phyloP scores from a whole-genome alignment of 352 stramenopile genomes.

The Globisporangium carolinianum region DNA sequence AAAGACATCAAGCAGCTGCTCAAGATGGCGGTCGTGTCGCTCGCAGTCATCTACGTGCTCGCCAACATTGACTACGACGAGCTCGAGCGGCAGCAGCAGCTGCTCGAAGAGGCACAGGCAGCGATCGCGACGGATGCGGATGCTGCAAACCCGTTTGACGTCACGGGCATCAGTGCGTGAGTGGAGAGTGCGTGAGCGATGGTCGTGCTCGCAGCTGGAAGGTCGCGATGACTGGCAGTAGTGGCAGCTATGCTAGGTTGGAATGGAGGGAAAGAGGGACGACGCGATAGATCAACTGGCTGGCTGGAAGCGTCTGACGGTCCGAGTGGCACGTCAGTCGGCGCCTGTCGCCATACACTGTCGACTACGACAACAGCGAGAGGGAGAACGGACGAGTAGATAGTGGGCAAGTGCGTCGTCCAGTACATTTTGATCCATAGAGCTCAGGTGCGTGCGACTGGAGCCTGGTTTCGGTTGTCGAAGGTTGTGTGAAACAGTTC shows the following conservation, averaged over 20 bases:
- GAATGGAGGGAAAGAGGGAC: too few relatives aligned
- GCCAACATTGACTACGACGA: conserved; percentile 89
- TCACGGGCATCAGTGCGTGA: conserved; percentile 13
- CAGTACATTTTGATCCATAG: not conserved
- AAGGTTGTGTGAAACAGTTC: too few relatives aligned
- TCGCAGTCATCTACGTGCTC: conserved; percentile 82
- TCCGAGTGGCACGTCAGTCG: too few relatives aligned
- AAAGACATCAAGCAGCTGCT: conserved; percentile 77
- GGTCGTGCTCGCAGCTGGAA: too few relatives aligned
- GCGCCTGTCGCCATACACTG: too few relatives aligned
- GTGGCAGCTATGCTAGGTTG: not conserved
- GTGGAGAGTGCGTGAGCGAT: not conserved
- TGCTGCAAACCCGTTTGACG: conserved; percentile 12
- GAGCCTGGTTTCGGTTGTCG: too few relatives aligned
- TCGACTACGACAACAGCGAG: too few relatives aligned
- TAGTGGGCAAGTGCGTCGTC: not conserved
- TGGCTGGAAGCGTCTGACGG: not conserved
- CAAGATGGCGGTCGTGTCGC: conserved; percentile 81
- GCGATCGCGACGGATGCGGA: conserved; percentile 12
- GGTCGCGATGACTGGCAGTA: not conserved
- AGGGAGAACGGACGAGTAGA: too few relatives aligned
- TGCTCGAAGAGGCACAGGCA: conserved; percentile 49
- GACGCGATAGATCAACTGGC: too few relatives aligned
- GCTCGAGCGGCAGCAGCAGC: conserved; percentile 82
- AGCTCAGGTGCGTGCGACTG: too few relatives aligned